Evolutionary conservation across 2,329 filamentous ascomycete species (phyloP), one percentile per base, ranked within the genome.

Genomic region (Trichoderma pleuroti): DNA sequence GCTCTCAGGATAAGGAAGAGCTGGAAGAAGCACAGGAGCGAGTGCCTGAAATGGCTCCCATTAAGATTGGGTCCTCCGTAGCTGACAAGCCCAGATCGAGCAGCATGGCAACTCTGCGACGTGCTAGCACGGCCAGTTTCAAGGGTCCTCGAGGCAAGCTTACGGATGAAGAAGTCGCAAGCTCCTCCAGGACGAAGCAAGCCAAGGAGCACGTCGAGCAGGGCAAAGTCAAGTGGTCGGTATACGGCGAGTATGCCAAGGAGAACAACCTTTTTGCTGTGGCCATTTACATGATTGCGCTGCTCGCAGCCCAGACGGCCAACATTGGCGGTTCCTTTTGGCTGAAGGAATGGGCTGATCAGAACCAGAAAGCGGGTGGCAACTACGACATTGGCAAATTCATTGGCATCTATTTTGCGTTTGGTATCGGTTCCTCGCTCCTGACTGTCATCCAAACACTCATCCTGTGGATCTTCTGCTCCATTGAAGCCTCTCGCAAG

Each of bases 391-490:
- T 97, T 71, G 94, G 92, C 75, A 97, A 93, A 81, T 99, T 94
- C 78, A 92, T 99, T 77, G 93, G 95, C 71, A 89, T 99, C 74
- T 99, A 99, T 83, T 96, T 99, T 81, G 93, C 92, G 18, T 93
- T 99, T 81, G 97, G 96, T 61, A 88, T 99, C 65, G 95, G 95
- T 36, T 91, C 93, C 30, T 92, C 96, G 52, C 86, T 88, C 56
- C 85, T 99, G 73, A 95, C 97, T 4, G 93, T 98, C 54, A 78
- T 97, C 34, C 96, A 98, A 82, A 98, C 95, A 7, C 84, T 99
- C 75, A 94, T 99, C 74, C 86, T 99, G 32, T 99, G 96, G 96
- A 98, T 99, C 74, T 98, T 99, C 84, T 99, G 97, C 83, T 98
- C 96, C 5, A 99, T 99, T 73, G 96, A 99, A 88, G 96, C 96